Conservation (phyloP, 1,139 yeast genomes). For the Lodderomyces jiufengensis region DNA sequence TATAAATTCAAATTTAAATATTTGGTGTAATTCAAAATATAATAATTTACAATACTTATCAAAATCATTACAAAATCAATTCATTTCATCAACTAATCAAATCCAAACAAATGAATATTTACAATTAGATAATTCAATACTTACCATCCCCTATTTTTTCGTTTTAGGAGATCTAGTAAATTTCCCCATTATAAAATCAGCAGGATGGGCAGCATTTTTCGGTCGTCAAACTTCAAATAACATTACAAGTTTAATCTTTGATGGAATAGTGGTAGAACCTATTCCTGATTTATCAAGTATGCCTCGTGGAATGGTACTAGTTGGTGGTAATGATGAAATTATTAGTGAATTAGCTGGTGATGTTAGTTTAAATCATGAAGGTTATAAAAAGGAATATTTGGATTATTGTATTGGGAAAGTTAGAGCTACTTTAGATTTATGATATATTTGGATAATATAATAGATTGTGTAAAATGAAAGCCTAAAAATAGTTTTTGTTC, state of each 20-base stretch:
- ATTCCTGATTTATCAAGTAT: slow-evolving; percentile 31
- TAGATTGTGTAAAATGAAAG: too few relatives aligned
- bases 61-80: slow-evolving; percentile 16
- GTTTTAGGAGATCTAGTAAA: slow-evolving; percentile 43
- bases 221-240: slow-evolving; percentile 43
- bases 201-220: slow-evolving; percentile 48
- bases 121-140: slow-evolving; percentile 25
- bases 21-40: slow-evolving; percentile 44
- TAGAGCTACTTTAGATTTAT: slow-evolving; percentile 18
- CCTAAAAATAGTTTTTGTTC: too few relatives aligned
- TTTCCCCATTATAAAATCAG: slow-evolving; percentile 40
- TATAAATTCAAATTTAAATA: slow-evolving; percentile 32
- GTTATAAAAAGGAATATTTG: slow-evolving; percentile 38
- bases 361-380: slow-evolving; percentile 33
- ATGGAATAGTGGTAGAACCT: slow-evolving; percentile 29
- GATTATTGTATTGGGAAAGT: slow-evolving; percentile 31
- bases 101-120: slow-evolving; percentile 35
- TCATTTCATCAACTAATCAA: slow-evolving; percentile 26
- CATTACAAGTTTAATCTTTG: slow-evolving; percentile 28
- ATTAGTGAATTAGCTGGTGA: slow-evolving; percentile 37
- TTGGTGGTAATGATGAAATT: slow-evolving; percentile 41
- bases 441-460: too few relatives aligned
- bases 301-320: slow-evolving; percentile 44
- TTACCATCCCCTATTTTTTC: slow-evolving; percentile 23
- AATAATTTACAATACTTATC: slow-evolving; percentile 35